Evolutionary conservation across 2,329 filamentous ascomycete genomes (phyloP), one percentile per base, ranked within the genome.

Genomic region (Fonsecaea multimorphosa): DNA sequence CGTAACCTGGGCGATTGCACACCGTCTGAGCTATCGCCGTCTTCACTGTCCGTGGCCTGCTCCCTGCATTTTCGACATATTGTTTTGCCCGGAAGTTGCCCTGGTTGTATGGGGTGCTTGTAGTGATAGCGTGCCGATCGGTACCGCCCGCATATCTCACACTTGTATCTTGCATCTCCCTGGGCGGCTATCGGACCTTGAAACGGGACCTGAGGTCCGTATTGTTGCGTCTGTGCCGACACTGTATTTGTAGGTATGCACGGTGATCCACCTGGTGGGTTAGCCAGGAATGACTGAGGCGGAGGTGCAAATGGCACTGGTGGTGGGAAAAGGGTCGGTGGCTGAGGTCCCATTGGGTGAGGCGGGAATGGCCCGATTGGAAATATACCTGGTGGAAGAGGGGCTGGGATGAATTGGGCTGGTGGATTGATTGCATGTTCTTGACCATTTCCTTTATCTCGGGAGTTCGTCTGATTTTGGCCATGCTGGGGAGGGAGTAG

Each of bases 71-170:
- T 70, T 27, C 63, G 65, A 55, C 71, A 73, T 12, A 72, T 66
- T 3, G 68, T 72, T 32, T 64, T 69, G 12, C 32, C 55, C 8
- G 71, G 71, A 11, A 70, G 44, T 40, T 70, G 66, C 32, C 70
- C 70, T 24, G 67, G 59, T 38, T 61, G 62, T 8, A 73, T 60
- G 14, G 68, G 70, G 51, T 72, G 70, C 32, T 60, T 68, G 62
- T 68, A 70, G 34, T 73, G 70, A 59, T 71, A 72, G 36, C 66
- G 64, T 9, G 70, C 56, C 34, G 71, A 73, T 44, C 71, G 58
- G 36, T 67, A 71, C 16, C 68, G 61, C n/a, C 71, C 70, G 49
- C 71, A 73, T 27, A 69, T 64, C 9, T 66, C 68, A 56, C 71
- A 73, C 52, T 71, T 72, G 64, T 71, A 70, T 63, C 66, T 70